These are phyloP conservation scores for Claviceps citrina DNA, from an alignment of 2,329 filamentous ascomycete species.

Conservation along the genomic window DNA sequence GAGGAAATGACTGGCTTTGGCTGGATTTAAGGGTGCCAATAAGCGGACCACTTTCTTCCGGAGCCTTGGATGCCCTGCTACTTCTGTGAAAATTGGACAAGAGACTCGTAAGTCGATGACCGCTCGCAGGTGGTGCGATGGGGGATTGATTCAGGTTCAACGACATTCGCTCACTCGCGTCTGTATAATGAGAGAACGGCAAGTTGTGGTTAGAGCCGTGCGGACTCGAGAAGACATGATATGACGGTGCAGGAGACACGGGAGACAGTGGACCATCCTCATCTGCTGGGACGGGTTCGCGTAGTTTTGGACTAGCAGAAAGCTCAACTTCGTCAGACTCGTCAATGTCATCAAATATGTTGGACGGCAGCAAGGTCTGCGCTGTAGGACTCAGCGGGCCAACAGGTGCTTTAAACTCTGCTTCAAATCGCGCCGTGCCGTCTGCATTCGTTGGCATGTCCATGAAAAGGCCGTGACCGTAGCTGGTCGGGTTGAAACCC, in stretches of 20 bases:
- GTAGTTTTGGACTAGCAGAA: constrained; percentile 18
- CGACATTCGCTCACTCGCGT: constrained; percentile 30
- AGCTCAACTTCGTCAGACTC: constrained; percentile 34
- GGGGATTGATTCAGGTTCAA: constrained; percentile 27
- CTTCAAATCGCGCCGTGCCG: constrained; percentile 37
- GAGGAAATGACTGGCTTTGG: constrained; percentile 66
- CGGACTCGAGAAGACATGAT: constrained; percentile 45
- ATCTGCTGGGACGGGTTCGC: constrained; percentile 15
- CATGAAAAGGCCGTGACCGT: constrained; percentile 38
- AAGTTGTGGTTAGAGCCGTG: constrained; percentile 44
- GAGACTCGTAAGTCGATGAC: constrained; percentile 30
- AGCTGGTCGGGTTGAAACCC: constrained; percentile 38
- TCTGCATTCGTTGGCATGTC: constrained; percentile 26
- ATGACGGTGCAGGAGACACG: constrained; percentile 40
- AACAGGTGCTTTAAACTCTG: constrained; percentile 44
- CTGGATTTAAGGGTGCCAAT: constrained; percentile 54
- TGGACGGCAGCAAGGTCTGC: constrained; percentile 55
- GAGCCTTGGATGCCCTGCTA: constrained; percentile 40
- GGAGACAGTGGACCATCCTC: constrained; percentile 43
- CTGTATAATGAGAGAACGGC: constrained; percentile 35
- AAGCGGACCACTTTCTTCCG: constrained; percentile 36
- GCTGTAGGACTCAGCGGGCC: constrained; percentile 67
- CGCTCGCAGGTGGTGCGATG: constrained; percentile 13
- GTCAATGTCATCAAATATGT: constrained; percentile 45
- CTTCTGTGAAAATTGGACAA: constrained; percentile 48